Evolutionary conservation across 768 basidiomycete genomes (phyloP), one percentile per base, ranked within the genome.

Genomic region (Holtermanniella nyarrowii): DNA sequence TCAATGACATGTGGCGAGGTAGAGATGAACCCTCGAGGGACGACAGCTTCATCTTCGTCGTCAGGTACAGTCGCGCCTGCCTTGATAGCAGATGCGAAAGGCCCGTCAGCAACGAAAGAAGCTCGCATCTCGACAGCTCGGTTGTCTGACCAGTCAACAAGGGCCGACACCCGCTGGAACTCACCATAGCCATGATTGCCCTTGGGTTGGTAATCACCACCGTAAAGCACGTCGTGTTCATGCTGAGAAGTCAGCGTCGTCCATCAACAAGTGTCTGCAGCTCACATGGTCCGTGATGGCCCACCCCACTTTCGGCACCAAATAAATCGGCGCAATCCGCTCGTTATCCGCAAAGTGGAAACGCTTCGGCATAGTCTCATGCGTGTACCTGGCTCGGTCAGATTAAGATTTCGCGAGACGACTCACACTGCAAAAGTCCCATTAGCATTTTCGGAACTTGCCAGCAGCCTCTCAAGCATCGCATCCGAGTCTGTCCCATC

Each of bases 81-180:
- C 69, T 88, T 89, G 48, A 81, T 76, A 41, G 79, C 77, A 11
- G 79, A 72, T 13, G 84, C 81, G 69, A 89, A 90, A 0, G 90
- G 90, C 1, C 90, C 90, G 64, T 89, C 87, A 10, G 87, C 88
- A 52, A 93, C 82, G 69, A 93, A 91, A 66, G 88, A 83, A 1
- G 88, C 88, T 46, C 82, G 80, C 90, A 93, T 93, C 4, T 83
- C 75, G 12, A 75, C 62, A 40, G 82, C 80, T 16, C 77, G 69
- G 58, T 89, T 90, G 68, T 91, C 88, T 61, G 49, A 12, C 20
- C n/a, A n/a, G 26, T 49, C 40, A 48, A 24, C 52, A 21, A 47
- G 13, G 14, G 7, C 14, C 37, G 11, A 11, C 26, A 7, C 3
- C 16, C 10, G 21, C 24, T 13, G 20, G 16, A 1, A 42, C 59